phyloP scores from a whole-genome alignment of 139 green algal species.

The Tetraselmis striata region DNA sequence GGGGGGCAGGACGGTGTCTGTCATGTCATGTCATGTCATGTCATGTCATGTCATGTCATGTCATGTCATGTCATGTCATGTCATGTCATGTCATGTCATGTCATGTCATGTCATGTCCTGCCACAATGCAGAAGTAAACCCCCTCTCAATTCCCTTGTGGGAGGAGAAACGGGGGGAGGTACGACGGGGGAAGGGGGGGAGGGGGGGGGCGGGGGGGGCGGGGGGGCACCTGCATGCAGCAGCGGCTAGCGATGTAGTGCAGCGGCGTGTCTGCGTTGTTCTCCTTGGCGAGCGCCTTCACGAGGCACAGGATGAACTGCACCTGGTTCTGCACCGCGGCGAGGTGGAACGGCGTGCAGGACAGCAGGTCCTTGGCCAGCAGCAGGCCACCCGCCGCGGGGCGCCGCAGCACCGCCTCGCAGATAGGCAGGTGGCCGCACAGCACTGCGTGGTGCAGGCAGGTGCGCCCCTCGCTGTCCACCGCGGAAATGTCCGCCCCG shows the following conservation, averaged over 20 bases:
- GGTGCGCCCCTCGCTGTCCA: slow-evolving; percentile 41
- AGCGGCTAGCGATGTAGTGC: slow-evolving; percentile 42
- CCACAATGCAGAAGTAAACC: too few relatives aligned
- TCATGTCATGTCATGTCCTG: too few relatives aligned
- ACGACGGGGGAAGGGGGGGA: slow-evolving; percentile 47
- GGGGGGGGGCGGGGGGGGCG: slow-evolving; percentile 41
- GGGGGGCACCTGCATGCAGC: slow-evolving; percentile 59
- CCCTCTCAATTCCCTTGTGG: too few relatives aligned
- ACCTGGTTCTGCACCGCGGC: slow-evolving; percentile 56
- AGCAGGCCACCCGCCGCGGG: slow-evolving; percentile 16
- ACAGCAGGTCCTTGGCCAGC: slow-evolving; percentile 46
- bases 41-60: too few relatives aligned
- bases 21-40: too few relatives aligned
- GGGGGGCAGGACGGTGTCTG: too few relatives aligned
- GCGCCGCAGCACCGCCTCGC: slow-evolving; percentile 35
- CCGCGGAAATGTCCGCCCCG: slow-evolving; percentile 33
- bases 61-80: too few relatives aligned
- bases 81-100: too few relatives aligned
- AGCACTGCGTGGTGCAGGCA: slow-evolving; percentile 55
- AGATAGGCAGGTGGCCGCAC: slow-evolving; percentile 37
- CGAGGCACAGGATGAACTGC: slow-evolving; percentile 45
- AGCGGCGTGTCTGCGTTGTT: slow-evolving; percentile 34
- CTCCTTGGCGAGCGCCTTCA: slow-evolving; percentile 43
- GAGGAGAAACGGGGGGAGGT: too few relatives aligned
- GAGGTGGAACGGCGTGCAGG: slow-evolving; percentile 54